Evolutionary conservation across 345 rosid genomes (phyloP), one percentile per base, ranked within the genome.

Genomic region (Fremontodendron californicum): DNA sequence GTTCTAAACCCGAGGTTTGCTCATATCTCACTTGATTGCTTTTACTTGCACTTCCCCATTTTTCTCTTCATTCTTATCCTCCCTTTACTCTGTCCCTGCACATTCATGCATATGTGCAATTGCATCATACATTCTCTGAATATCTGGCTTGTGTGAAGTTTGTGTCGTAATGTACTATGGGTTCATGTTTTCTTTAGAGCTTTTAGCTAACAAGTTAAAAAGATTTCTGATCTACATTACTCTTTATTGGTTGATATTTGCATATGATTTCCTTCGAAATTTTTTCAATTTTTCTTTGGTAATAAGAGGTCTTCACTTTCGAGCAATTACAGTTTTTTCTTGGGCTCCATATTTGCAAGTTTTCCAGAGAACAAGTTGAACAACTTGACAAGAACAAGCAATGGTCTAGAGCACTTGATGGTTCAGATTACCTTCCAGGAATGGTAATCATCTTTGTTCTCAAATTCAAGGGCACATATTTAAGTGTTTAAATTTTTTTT

Each of bases 401-500:
- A 65, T 96, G 99, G 99, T 96, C 99, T 52, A 91, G 97, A 84
- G 96, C 97, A 69, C 97, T 96, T 79, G 99, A 93, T 82, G 99
- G 99, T 75, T 93, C 99, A 43, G 97, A 96, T 85, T 93, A 96
- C 80, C 97, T 96, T 77, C 99, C 99, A 0, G 99, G 99, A 86
- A 96, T 96, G 98, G 97, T 92, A 78, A 12, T 37, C n/a, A 6
- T 39, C 13, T 39, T 66, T 67, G 6, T 66, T 60, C 43, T 49
- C 43, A 49, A 49, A 48, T 9, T 48, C 8, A 27, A 69, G 37
- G 23, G 57, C 5, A 10, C 42, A 48, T 31, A 1, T 31, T 49
- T 71, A 31, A 43, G 40, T 21, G 18, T 40, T 66, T 43, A 39
- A 12, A 1, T 18, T 3, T 40, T 16, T 39, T 8, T 15, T 10